Evolutionary conservation across 768 basidiomycete species (phyloP).

Genomic region (Amanita rimosa): DNA sequence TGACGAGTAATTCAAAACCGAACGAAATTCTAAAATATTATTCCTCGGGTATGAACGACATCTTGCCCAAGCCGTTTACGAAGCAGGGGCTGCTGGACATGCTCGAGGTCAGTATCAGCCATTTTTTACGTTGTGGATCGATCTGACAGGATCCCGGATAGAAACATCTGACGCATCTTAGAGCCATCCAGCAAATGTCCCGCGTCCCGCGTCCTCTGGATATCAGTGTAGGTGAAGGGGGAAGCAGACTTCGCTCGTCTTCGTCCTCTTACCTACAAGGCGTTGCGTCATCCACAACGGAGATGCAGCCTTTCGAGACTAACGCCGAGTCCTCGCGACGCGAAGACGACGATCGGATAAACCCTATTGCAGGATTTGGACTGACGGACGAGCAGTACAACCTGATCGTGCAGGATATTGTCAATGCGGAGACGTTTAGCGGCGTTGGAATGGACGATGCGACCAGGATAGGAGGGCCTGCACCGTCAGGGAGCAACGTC

Average conservation of each 20-base stretch:
- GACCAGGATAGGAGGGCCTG: slow-evolving; percentile 5
- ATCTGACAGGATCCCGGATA: slow-evolving; percentile 12
- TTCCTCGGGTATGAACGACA: slow-evolving; percentile 91
- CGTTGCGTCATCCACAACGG: not conserved
- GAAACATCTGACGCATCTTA: slow-evolving; percentile 86
- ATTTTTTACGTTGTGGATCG: not conserved
- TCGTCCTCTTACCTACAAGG: slow-evolving; percentile 1
- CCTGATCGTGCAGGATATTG: slow-evolving; percentile 62
- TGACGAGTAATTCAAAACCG: slow-evolving; percentile 93
- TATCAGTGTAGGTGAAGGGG: slow-evolving; percentile 39
- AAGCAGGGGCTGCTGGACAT: slow-evolving; percentile 84
- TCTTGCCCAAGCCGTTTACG: slow-evolving; percentile 95
- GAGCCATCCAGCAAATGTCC: slow-evolving; percentile 73
- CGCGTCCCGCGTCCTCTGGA: slow-evolving; percentile 55
- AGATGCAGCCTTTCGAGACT: not conserved
- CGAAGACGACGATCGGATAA: slow-evolving; percentile 50
- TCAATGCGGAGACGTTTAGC: slow-evolving; percentile 43
- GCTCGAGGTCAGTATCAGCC: slow-evolving; percentile 56
- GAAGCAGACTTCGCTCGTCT: slow-evolving; percentile 12
- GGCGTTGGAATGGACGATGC: slow-evolving; percentile 6
- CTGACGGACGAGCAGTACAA: slow-evolving; percentile 84
- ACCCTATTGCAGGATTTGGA: slow-evolving; percentile 82
- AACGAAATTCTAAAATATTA: slow-evolving; percentile 90
- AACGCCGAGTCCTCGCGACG: not conserved
- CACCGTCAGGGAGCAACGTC: not conserved